A percentile compares a stretch with the other conserved stretches of the same genome.
Conservation (phyloP, 2,329 filamentous ascomycete genomes). For the Xylariaceae sp. region DNA sequence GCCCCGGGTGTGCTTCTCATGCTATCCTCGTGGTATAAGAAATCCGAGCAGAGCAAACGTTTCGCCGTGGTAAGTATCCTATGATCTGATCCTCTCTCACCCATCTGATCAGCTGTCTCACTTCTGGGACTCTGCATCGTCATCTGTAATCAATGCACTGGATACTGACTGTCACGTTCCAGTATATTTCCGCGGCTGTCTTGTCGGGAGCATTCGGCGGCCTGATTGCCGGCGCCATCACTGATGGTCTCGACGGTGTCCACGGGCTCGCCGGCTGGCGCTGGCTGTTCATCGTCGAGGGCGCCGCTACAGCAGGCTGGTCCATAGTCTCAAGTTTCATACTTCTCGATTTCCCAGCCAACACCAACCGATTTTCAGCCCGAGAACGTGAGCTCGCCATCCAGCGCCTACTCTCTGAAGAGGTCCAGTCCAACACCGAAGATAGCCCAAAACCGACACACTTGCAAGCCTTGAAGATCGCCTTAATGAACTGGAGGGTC, state of each 20-base stretch:
- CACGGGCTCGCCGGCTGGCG: conserved; percentile 8
- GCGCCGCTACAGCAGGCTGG: conserved; percentile 9
- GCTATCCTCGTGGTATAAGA: conserved; percentile 38
- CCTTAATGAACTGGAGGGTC: conserved; percentile 34
- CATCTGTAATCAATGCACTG: no score
- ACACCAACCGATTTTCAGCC: conserved; percentile 52
- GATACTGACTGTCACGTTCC: no score
- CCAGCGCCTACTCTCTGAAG: conserved; percentile 52
- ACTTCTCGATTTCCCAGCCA: conserved; percentile 66
- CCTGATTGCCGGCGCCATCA: conserved; percentile 6
- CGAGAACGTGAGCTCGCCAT: conserved; percentile 59
- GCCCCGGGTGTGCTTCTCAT: conserved; percentile 58
- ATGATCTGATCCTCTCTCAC: no score
- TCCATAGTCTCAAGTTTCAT: conserved; percentile 57
- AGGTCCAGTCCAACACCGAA: conserved; percentile 56
- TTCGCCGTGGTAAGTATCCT: no score
- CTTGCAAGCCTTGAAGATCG: conserved; percentile 18
- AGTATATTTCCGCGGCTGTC: conserved; percentile 71
- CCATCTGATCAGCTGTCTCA: no score
- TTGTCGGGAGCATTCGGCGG: conserved; percentile 29
- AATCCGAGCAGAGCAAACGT: conserved; percentile 26
- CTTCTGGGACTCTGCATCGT: no score
- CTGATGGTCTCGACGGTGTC: conserved; percentile 5
- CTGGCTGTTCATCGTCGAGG: conserved; percentile 13
- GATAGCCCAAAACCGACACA: conserved; percentile 51